phyloP scores from a whole-genome alignment of 2,329 filamentous ascomycete genomes.

The Fusarium piperis region DNA sequence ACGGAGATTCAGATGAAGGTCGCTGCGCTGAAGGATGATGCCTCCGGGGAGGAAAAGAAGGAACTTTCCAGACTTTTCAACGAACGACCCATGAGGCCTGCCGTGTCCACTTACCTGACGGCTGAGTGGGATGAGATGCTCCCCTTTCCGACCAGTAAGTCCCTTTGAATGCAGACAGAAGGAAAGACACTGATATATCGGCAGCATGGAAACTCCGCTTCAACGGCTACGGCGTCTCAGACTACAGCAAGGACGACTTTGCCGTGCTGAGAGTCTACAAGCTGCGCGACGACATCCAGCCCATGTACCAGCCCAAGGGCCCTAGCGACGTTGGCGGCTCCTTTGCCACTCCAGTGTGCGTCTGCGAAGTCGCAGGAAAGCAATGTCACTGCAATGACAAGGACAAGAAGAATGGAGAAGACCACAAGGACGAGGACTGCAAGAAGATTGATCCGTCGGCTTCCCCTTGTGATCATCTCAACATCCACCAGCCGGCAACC shows the following conservation, averaged over 20 bases:
- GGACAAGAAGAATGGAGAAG: not conserved
- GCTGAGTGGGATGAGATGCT: slow-evolving; percentile 36
- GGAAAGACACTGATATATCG: not conserved
- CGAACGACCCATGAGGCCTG: not conserved
- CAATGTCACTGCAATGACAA: not conserved
- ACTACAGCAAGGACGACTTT: slow-evolving; percentile 3
- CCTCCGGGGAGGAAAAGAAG: not conserved
- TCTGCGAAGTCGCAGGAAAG: not conserved
- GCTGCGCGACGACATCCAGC: slow-evolving; percentile 1
- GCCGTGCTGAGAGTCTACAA: not conserved
- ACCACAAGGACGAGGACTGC: not conserved
- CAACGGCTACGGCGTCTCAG: slow-evolving; percentile 19
- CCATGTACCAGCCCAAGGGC: slow-evolving; percentile 2
- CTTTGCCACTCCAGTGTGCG: slow-evolving; percentile 7
- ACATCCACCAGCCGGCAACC: not conserved
- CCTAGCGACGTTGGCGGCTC: slow-evolving; percentile 1
- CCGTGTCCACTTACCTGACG: slow-evolving; percentile 31
- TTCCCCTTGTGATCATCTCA: not conserved
- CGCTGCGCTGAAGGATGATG: not conserved
- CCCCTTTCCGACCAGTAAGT: slow-evolving; percentile 31
- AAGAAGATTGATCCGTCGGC: not conserved
- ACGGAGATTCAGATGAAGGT: slow-evolving; percentile 15
- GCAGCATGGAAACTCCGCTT: slow-evolving; percentile 24
- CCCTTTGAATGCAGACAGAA: not conserved
- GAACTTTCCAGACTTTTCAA: not conserved